Evolutionary conservation across 2,329 filamentous ascomycete genomes (phyloP), one percentile per base, ranked within the genome.

Genomic region (Penicillium sp.): DNA sequence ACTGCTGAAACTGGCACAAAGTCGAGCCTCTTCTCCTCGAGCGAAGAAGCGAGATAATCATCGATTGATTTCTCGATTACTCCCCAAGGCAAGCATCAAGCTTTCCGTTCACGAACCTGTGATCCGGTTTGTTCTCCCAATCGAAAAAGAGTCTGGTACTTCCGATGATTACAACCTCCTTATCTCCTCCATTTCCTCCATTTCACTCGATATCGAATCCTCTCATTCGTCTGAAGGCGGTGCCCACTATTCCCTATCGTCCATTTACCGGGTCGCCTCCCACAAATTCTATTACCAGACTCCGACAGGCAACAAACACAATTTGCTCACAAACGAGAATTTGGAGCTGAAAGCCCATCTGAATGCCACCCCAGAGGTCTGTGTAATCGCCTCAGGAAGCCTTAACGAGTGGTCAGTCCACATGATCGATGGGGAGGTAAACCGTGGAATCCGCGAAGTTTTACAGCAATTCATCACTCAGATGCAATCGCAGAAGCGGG

Each of bases 71-170:
- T 96, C 93, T 15, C 86, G 91, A n/a, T 82, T 97, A 4, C 80
- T 99, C 9, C 94, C 94, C 1, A 97, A 97, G 76, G 90, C 93
- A 0, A 96, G 84, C 68, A 89, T 97, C 73, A 99, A 97, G 70
- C 87, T 97, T 40, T 97, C 94, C 0, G 89, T 99, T 76, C 94
- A 99, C 69, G 94, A 99, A 71, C 94, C 94, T 1, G 95, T 99
- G 16, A 73, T 97, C 61, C 87, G 95, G 65, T 92, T 99, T 62
- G 87, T 92, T 8, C 79, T 99, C 5, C 92, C 92, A 5, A 87
- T 93, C 0, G 85, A 94, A 60, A 84, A 88, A 59, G 72, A 77
- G 47, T 73, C 79, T 5, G 70, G 77, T 51, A 75, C 74, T 40
- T 84, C 87, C 0, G 90, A 92, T 59, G 92, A 97, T 63, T 97